A percentile compares a stretch with the other conserved stretches of the same genome.
Conservation (phyloP, 2,329 filamentous ascomycete genomes). For the Trichoderma simmonsii region DNA sequence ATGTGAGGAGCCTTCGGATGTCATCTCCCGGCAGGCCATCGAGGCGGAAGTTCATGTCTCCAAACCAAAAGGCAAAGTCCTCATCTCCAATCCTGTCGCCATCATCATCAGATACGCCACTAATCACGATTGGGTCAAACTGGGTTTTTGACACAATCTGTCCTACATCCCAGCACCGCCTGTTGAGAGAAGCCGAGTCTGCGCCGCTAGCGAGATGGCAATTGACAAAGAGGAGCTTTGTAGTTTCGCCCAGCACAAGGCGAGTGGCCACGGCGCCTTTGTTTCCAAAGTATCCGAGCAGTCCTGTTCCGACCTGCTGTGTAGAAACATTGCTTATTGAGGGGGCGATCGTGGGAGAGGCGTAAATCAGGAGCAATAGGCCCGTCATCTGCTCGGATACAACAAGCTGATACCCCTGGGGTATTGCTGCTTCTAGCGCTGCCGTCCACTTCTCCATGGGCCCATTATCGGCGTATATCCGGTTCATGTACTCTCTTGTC, state of each 20-base stretch:
- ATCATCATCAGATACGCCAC: slow-evolving; percentile 63
- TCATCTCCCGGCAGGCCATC: slow-evolving; percentile 87
- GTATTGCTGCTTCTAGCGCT: slow-evolving; percentile 70
- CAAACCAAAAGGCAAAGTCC: slow-evolving; percentile 94
- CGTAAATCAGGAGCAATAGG: slow-evolving; percentile 79
- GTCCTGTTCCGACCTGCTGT: slow-evolving; percentile 78
- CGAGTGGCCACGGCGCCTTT: slow-evolving; percentile 85
- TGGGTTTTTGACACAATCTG: slow-evolving; percentile 74
- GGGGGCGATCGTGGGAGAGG: slow-evolving; percentile 69
- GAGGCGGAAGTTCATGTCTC: slow-evolving; percentile 91
- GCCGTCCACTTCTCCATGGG: slow-evolving; percentile 77
- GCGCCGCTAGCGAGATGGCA: slow-evolving; percentile 85
- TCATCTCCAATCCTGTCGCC: slow-evolving; percentile 76
- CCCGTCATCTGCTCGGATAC: slow-evolving; percentile 84
- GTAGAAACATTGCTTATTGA: slow-evolving; percentile 80
- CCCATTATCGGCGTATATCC: slow-evolving; percentile 68
- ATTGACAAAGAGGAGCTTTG: slow-evolving; percentile 85
- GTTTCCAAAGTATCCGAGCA: slow-evolving; percentile 93
- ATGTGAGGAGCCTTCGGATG: slow-evolving; percentile 75
- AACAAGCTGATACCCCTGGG: slow-evolving; percentile 71
- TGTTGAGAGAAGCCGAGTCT: slow-evolving; percentile 72
- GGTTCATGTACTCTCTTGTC: slow-evolving; percentile 71
- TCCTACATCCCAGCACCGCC: slow-evolving; percentile 83
- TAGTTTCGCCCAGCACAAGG: slow-evolving; percentile 84
- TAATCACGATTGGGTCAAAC: slow-evolving; percentile 70